Conservation (phyloP, 768 basidiomycete genomes). For the Lentinus tigrinus region DNA sequence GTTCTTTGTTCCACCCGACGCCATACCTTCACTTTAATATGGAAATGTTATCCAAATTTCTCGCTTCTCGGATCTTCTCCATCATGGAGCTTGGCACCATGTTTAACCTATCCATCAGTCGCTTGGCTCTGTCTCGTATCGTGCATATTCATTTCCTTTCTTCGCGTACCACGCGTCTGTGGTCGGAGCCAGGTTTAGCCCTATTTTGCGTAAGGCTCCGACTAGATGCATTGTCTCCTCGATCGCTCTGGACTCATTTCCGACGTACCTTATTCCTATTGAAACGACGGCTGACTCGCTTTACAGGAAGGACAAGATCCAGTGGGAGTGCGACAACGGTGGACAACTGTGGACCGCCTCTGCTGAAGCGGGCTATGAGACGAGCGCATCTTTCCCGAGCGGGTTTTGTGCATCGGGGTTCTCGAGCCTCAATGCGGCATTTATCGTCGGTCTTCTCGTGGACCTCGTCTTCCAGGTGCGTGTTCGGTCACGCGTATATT, state of each 20-base stretch:
- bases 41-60: not conserved
- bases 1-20: constrained; percentile 14
- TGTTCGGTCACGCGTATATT: constrained; percentile 22
- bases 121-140: too few relatives aligned
- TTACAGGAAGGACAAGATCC: constrained; percentile 61
- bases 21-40: constrained; percentile 13
- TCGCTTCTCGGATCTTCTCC: constrained; percentile 10
- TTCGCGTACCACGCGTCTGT: not conserved
- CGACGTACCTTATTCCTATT: not conserved
- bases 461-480: constrained; percentile 69
- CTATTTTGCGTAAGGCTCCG: not conserved
- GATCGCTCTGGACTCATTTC: not conserved
- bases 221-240: constrained; percentile 5
- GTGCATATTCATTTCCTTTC: not conserved
- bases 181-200: too few relatives aligned
- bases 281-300: constrained; percentile 4
- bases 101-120: constrained; percentile 5
- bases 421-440: constrained; percentile 58
- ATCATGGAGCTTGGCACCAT: constrained; percentile 12
- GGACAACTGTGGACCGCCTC: constrained; percentile 59
- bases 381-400: constrained; percentile 46
- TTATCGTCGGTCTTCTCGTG: constrained; percentile 59
- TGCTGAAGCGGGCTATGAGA: constrained; percentile 40
- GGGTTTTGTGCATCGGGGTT: constrained; percentile 62
- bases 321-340: constrained; percentile 73